phyloP scores from a whole-genome alignment of 768 basidiomycete species.

The Fistulinella prunicolor region DNA sequence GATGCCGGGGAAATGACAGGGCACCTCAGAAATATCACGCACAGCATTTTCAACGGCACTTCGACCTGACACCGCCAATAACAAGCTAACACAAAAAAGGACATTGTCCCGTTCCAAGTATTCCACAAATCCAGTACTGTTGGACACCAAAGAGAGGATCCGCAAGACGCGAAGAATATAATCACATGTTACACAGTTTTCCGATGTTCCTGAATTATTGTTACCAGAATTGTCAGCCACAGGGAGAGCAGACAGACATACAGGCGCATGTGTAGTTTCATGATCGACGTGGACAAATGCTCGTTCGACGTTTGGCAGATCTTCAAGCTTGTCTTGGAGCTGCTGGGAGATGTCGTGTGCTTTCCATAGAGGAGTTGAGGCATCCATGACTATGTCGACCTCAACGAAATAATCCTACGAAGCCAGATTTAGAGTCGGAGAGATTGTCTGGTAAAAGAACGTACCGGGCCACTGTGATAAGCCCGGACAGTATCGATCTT shows the following conservation, averaged over 20 bases:
- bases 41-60: constrained; percentile 4
- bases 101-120: background rate
- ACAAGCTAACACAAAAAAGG: background rate
- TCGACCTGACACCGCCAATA: background rate
- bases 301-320: constrained; percentile 83
- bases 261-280: constrained; percentile 79
- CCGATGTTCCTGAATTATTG: constrained; percentile 40
- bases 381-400: constrained; percentile 91
- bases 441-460: constrained; percentile 5
- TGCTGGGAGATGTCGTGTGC: constrained; percentile 85
- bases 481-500: constrained; percentile 90
- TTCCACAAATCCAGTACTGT: no score
- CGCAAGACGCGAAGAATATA: background rate
- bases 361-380: constrained; percentile 83
- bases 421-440: background rate
- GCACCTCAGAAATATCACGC: background rate
- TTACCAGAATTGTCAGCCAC: background rate
- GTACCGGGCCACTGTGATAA: constrained; percentile 84
- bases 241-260: constrained; percentile 26
- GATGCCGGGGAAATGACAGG: no score
- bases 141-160: no score
- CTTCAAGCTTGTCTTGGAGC: constrained; percentile 86
- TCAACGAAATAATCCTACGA: constrained; percentile 87
- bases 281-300: constrained; percentile 97
- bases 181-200: constrained; percentile 26